A percentile compares a stretch with the other conserved stretches of the same genome.
Conservation (phyloP, 768 basidiomycete genomes). For the Lentinula guzmanii region DNA sequence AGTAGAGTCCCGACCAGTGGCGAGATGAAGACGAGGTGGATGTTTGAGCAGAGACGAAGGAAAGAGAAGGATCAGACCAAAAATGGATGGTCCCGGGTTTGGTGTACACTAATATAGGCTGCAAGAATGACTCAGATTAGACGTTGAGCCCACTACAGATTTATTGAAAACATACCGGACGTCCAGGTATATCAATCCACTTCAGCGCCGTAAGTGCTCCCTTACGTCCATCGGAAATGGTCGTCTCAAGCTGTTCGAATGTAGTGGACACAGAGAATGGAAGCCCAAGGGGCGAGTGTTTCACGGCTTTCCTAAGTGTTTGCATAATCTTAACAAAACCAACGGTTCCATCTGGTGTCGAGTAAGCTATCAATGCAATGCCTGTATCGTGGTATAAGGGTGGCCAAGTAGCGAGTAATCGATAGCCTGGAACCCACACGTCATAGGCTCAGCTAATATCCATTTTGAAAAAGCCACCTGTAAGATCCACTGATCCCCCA, state of each 20-base stretch:
- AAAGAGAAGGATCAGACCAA: slow-evolving; percentile 34
- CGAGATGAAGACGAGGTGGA: slow-evolving; percentile 6
- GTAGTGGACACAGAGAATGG: slow-evolving; percentile 26
- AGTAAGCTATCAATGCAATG: slow-evolving; percentile 53
- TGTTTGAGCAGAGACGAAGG: background rate
- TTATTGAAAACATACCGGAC: slow-evolving; percentile 27
- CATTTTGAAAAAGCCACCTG: slow-evolving; percentile 58
- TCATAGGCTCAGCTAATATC: slow-evolving; percentile 22
- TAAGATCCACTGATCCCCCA: slow-evolving; percentile 60
- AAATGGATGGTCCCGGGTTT: slow-evolving; percentile 58
- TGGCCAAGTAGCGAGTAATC: background rate
- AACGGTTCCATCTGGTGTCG: slow-evolving; percentile 51
- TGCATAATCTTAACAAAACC: slow-evolving; percentile 51
- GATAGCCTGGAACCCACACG: background rate
- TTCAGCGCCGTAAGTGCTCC: slow-evolving; percentile 44
- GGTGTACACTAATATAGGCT: slow-evolving; percentile 55
- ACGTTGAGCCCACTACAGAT: background rate
- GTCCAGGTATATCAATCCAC: slow-evolving; percentile 42
- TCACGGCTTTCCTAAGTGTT: slow-evolving; percentile 22
- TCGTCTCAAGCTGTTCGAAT: slow-evolving; percentile 21
- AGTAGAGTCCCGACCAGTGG: slow-evolving; percentile 45
- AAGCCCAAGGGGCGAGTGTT: slow-evolving; percentile 22
- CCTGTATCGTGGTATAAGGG: slow-evolving; percentile 29
- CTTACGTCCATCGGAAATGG: slow-evolving; percentile 31
- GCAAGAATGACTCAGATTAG: background rate